A percentile compares a stretch with the other conserved stretches of the same genome.
These are phyloP conservation scores for Centrapalus pauciflorus DNA, from an alignment of 129 eudicot species.

Conservation along the genomic window DNA sequence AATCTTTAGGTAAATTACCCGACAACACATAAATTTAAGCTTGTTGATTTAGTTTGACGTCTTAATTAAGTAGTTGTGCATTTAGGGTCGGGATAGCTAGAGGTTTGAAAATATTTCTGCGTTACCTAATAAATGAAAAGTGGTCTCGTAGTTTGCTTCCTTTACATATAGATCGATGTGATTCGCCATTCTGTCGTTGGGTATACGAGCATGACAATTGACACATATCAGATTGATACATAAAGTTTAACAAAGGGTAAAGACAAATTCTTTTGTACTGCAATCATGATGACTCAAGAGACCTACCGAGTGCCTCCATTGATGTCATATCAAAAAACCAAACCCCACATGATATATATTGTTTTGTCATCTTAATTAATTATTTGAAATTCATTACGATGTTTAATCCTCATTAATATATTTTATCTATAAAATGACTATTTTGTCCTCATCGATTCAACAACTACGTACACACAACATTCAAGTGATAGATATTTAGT, in stretches of 20 bases:
- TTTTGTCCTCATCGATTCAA: not conserved
- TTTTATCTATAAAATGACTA: not conserved
- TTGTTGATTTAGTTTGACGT: not conserved
- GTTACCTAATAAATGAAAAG: not conserved
- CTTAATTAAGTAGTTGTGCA: not conserved
- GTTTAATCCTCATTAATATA: not conserved
- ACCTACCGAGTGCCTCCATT: too few species aligned
- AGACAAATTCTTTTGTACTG: slow-evolving; percentile 14
- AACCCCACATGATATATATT: not conserved
- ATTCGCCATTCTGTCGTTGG: not conserved
- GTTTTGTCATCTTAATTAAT: not conserved
- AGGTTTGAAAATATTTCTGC: not conserved
- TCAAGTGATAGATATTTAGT: too few species aligned
- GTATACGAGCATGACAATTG: not conserved
- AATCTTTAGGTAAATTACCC: too few species aligned
- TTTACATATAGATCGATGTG: slow-evolving; percentile 4
- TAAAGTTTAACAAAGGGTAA: not conserved
- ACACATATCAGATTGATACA: not conserved
- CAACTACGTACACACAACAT: too few species aligned
- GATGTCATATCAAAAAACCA: not conserved
- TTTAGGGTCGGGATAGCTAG: not conserved
- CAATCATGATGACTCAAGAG: not conserved
- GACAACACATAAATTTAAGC: too few species aligned
- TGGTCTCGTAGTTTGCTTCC: too few species aligned
- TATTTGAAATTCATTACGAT: not conserved